Percentiles rank a stretch among this genome's conserved stretches.
Conservation (phyloP, 2,329 filamentous ascomycete genomes). For the Didymella sp. region DNA sequence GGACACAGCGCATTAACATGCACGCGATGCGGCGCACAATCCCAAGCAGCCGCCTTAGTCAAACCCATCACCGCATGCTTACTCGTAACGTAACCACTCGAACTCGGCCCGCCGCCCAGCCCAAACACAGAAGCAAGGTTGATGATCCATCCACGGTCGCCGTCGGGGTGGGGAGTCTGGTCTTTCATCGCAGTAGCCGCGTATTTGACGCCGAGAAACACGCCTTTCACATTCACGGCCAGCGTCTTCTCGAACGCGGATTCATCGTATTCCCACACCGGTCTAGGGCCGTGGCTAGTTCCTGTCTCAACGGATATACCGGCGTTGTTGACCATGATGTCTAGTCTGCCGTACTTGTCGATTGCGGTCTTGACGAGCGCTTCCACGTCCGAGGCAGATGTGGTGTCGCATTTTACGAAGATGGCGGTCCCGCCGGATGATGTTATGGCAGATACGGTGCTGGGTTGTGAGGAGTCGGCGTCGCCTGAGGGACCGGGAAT, state of each 20-base stretch:
- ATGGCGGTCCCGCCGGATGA: conserved; percentile 43
- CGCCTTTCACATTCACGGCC: conserved; percentile 50
- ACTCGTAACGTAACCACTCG: conserved; percentile 53
- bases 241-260: conserved; percentile 54
- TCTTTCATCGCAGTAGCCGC: conserved; percentile 58
- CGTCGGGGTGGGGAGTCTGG: conserved; percentile 50
- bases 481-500: conserved; percentile 18
- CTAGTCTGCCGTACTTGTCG: conserved; percentile 58
- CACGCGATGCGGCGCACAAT: conserved; percentile 58
- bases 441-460: conserved; percentile 42
- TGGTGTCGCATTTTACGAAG: conserved; percentile 54
- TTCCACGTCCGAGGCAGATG: conserved; percentile 52
- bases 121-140: conserved; percentile 60
- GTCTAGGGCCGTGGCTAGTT: conserved; percentile 27
- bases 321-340: conserved; percentile 56
- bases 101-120: conserved; percentile 1
- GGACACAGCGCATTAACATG: conserved; percentile 64
- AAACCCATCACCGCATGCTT: conserved; percentile 61
- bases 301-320: conserved; percentile 55
- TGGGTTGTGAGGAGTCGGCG: conserved; percentile 26
- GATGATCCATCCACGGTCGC: conserved; percentile 60
- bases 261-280: conserved; percentile 58
- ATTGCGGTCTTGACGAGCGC: conserved; percentile 51
- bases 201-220: conserved; percentile 56
- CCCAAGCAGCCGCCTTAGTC: conserved; percentile 58